Evolutionary conservation across 768 basidiomycete genomes (phyloP), one percentile per base, ranked within the genome.

Genomic region (Kwoniella sp.): DNA sequence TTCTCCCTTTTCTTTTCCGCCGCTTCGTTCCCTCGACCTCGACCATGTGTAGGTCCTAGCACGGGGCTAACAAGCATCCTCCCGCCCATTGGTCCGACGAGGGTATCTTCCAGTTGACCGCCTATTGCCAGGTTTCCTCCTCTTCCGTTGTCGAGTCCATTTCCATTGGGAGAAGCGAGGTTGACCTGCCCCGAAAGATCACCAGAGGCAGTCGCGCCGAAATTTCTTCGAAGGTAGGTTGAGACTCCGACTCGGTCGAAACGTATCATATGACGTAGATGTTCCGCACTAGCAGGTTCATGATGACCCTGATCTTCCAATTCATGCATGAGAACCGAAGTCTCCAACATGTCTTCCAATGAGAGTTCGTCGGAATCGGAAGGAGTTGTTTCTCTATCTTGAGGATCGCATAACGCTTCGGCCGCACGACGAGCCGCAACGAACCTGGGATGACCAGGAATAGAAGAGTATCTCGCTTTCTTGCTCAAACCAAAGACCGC

Each of bases 381-480:
- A 12, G 67, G 63, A 1, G 70, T 70, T 19, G 52, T 62, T 26
- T 68, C 71, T 15, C 68, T 33, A 30, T 72, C 72, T 19, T 62
- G 52, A 4, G 37, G 54, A 24, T 64, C 60, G 22, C 56, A 46
- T 33, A 63, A 26, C 9, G 70, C 64, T 30, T 63, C 65, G 6
- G 70, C 71, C 6, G 71, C 69, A 15, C 63, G 55, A 22, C 65
- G 64, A 36, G 74, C 74, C 19, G 65, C 65, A 26, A 72, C 37
- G 52, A 60, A 77, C 21, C 73, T 65, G 15, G 76, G 76, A 63
- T 77, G 76, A 26, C 76, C 76, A 24, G 76, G 76, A 27, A 77
- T 77, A 37, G 73, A 74, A 6, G 76, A 72, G 57, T 77, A 77
- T 58, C 73, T 52, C 13, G 69, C 69, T 44, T 64, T 61, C 47